A percentile compares a stretch with the other conserved stretches of the same genome.
Evolutionary conservation across 176 grass and related monocot species (phyloP).

Genomic region (Urochloa ruziziensis): DNA sequence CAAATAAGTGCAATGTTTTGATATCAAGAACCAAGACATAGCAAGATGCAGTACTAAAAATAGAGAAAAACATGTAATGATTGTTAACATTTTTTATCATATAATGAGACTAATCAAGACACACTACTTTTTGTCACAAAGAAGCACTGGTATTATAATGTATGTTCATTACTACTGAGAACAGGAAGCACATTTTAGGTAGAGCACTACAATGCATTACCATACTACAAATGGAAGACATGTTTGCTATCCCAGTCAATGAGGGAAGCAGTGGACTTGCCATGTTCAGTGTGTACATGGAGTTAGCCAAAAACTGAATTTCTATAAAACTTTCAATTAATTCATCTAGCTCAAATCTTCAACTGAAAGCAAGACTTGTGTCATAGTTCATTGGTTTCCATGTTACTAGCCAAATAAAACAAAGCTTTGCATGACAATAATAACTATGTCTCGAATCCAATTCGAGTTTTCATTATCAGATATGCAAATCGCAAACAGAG

Average conservation of each 20-base stretch:
- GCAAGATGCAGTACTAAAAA: not conserved
- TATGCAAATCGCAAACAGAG: not conserved
- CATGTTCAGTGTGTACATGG: not conserved
- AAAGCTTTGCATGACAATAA: not conserved
- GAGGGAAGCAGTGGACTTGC: not conserved
- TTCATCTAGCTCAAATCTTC: not conserved
- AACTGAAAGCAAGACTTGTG: not conserved
- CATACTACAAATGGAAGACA: not conserved
- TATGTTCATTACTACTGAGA: not conserved
- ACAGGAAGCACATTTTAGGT: not conserved
- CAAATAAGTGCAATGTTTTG: not conserved
- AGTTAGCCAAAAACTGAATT: not conserved
- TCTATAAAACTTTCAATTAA: not conserved
- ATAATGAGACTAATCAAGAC: not conserved
- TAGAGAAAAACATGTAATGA: not conserved
- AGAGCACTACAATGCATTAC: not conserved
- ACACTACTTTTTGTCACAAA: not conserved
- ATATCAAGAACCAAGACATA: not conserved
- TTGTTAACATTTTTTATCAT: not conserved
- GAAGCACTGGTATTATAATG: not conserved
- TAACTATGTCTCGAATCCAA: constrained; percentile 6
- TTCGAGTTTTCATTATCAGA: not conserved
- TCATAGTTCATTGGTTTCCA: not conserved
- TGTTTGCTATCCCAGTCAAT: not conserved
- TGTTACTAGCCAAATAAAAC: constrained; percentile 5